phyloP scores from a whole-genome alignment of 2,329 filamentous ascomycete genomes.

The Cordyceps cateniannulata region DNA sequence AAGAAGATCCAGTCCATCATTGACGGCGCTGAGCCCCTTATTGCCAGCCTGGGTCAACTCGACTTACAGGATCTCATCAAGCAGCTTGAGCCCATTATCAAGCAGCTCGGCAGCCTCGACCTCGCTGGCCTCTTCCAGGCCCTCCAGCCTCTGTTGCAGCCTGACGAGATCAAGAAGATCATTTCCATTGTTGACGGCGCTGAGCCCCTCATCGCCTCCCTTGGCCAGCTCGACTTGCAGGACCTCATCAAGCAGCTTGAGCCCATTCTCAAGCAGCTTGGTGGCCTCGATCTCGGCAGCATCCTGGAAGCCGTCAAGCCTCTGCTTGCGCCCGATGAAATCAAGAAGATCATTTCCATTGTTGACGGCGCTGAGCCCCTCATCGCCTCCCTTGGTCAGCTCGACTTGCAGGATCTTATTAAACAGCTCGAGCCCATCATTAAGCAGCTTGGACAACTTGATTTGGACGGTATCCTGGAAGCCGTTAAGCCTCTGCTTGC shows the following conservation, averaged over 20 bases:
- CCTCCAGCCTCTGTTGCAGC: conserved; percentile 18
- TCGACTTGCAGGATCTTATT: conserved; percentile 29
- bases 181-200: conserved; percentile 22
- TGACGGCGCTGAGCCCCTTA: conserved; percentile 19
- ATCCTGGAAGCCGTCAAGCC: conserved; percentile 17
- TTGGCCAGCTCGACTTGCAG: conserved; percentile 23
- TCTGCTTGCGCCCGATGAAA: conserved; percentile 17
- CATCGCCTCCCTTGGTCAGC: conserved; percentile 23
- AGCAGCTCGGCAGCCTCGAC: conserved; percentile 12
- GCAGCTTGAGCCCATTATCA: conserved; percentile 15
- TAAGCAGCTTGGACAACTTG: conserved; percentile 10
- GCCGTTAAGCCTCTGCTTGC: conserved; percentile 19
- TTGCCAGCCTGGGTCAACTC: conserved; percentile 25
- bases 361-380: conserved; percentile 21
- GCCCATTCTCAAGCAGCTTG: conserved; percentile 15
- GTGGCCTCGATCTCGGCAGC: conserved; percentile 11
- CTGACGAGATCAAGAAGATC: conserved; percentile 23
- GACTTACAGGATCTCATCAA: conserved; percentile 28
- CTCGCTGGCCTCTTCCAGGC: conserved; percentile 15
- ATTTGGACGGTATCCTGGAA: conserved; percentile 13
- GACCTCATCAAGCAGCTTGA: conserved; percentile 18
- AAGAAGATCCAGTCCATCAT: conserved; percentile 16
- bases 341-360: conserved; percentile 21
- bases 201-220: conserved; percentile 23
- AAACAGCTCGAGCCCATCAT: conserved; percentile 18